Evolutionary conservation across 768 basidiomycete species (phyloP).

Genomic region (Fistulinella prunicolor): DNA sequence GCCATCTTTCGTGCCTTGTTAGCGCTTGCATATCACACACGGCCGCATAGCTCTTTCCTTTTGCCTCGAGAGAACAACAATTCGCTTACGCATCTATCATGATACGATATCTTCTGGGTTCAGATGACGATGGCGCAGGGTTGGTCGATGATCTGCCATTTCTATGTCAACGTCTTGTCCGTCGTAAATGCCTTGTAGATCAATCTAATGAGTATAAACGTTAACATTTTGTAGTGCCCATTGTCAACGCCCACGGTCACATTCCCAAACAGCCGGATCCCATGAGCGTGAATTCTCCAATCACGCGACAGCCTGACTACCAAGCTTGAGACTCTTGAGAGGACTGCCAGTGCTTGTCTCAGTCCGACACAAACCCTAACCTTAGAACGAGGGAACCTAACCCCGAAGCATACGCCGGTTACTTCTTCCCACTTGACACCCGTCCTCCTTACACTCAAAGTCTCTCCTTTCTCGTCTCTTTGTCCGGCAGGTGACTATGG

Average conservation of each 20-base stretch:
- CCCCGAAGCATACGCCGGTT: background rate
- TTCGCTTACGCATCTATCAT: conserved; percentile 17
- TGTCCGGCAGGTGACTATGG: conserved; percentile 48
- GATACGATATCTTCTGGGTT: conserved; percentile 14
- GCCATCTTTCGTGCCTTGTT: conserved; percentile 27
- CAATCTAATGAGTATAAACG: conserved; percentile 17
- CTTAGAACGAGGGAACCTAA: conserved; percentile 5
- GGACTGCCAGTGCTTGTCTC: no score
- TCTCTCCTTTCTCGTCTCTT: background rate
- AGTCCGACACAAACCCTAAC: conserved; percentile 28
- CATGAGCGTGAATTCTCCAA: no score
- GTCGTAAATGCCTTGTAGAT: conserved; percentile 22
- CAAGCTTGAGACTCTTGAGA: no score
- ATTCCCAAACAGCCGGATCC: no score
- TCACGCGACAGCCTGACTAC: no score
- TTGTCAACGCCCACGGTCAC: no score
- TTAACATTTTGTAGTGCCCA: no score
- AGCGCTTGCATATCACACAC: conserved; percentile 25
- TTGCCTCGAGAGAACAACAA: conserved; percentile 9
- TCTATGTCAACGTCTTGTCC: conserved; percentile 16
- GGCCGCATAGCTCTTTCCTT: conserved; percentile 14
- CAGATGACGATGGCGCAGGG: conserved; percentile 9
- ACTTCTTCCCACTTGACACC: conserved; percentile 14
- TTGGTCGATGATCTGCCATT: conserved; percentile 14
- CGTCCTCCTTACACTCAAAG: background rate